Evolutionary conservation across 1,284 basidiomycete genomes (phyloP).

Genomic region (Ceratobasidium sp.): DNA sequence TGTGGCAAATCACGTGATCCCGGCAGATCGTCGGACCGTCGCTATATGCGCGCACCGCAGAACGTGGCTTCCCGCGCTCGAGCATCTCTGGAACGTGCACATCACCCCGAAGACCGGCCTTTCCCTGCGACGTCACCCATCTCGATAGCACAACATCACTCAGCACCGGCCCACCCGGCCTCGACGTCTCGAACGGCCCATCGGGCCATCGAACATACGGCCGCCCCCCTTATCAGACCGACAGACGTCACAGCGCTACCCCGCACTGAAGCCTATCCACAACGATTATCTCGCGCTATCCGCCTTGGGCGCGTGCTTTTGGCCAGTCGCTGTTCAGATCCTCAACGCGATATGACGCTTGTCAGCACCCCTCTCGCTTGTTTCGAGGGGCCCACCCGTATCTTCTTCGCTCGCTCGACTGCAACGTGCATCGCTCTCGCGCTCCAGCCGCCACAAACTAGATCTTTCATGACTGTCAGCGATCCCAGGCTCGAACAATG

Average conservation of each 20-base stretch:
- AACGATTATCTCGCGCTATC: constrained; percentile 28
- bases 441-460: not conserved
- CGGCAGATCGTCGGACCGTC: constrained; percentile 11
- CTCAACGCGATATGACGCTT: constrained; percentile 4
- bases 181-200: not conserved
- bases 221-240: not conserved
- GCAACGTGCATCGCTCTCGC: constrained; percentile 2
- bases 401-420: not conserved
- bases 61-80: constrained; percentile 33
- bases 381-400: not conserved
- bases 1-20: constrained; percentile 21
- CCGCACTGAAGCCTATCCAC: constrained; percentile 34
- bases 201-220: not conserved
- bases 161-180: too few relatives aligned
- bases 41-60: constrained; percentile 27
- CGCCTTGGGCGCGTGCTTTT: constrained; percentile 23
- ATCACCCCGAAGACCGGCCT: not conserved
- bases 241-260: constrained; percentile 29
- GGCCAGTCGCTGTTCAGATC: constrained; percentile 19
- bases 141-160: constrained; percentile 17
- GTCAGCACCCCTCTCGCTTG: constrained; percentile 8
- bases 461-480: not conserved
- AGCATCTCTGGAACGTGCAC: not conserved
- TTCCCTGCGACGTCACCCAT: constrained; percentile 8
- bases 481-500: not conserved